These are phyloP conservation scores for Candida manassasensis DNA, from an alignment of 805 yeast genomes.

Conservation along the genomic window DNA sequence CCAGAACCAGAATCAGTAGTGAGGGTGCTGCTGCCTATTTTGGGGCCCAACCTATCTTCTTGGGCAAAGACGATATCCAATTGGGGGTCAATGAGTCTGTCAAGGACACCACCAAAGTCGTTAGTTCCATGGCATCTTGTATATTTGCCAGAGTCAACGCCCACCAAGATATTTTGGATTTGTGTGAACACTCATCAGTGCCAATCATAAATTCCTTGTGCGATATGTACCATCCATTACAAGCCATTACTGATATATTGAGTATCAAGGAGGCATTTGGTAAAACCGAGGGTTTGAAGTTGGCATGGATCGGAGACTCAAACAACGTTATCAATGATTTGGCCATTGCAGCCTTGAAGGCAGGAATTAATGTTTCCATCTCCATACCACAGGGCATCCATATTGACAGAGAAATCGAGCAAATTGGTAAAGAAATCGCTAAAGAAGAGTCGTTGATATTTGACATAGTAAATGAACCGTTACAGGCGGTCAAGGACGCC, in stretches of 20 bases:
- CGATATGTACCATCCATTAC: constrained; percentile 91
- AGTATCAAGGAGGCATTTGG: constrained; percentile 81
- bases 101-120: constrained; percentile 82
- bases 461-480: constrained; percentile 66
- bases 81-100: constrained; percentile 91
- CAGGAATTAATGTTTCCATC: constrained; percentile 76
- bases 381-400: constrained; percentile 80
- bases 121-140: constrained; percentile 95
- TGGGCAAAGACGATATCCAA: constrained; percentile 95
- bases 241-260: constrained; percentile 86
- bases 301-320: constrained; percentile 96
- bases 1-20: constrained; percentile 89
- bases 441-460: constrained; percentile 40
- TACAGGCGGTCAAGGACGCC: constrained; percentile 67
- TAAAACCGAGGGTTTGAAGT: constrained; percentile 54
- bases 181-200: constrained; percentile 74
- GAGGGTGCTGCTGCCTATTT: constrained; percentile 93
- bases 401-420: constrained; percentile 51
- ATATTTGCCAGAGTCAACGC: constrained; percentile 92
- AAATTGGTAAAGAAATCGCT: constrained; percentile 51
- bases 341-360: constrained; percentile 78
- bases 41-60: constrained; percentile 94
- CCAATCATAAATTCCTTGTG: constrained; percentile 93
- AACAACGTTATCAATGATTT: constrained; percentile 94
- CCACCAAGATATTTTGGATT: constrained; percentile 75